Conservation (phyloP, 1,139 yeast genomes). For the Debaryomyces sp. region DNA sequence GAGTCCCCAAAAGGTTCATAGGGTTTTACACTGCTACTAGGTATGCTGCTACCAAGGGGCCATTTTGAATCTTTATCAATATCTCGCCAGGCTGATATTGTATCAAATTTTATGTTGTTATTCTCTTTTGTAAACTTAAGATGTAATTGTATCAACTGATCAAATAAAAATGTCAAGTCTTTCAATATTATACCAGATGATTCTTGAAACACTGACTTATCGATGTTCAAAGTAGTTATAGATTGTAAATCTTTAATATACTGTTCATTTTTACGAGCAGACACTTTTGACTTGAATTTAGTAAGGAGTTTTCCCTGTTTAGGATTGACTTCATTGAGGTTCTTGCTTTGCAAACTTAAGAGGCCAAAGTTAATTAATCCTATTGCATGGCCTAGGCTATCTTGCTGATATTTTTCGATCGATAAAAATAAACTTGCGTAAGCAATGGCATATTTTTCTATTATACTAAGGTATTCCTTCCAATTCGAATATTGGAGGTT, state of each 20-base stretch:
- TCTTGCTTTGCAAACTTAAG: conserved; percentile 42
- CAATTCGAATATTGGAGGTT: conserved; percentile 28
- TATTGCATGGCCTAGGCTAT: conserved; percentile 44
- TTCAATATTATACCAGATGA: conserved; percentile 39
- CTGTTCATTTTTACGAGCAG: conserved; percentile 32
- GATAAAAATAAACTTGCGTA: conserved; percentile 48
- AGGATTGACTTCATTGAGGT: conserved; percentile 17
- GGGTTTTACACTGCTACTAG: conserved; percentile 23
- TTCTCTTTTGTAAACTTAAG: conserved; percentile 48
- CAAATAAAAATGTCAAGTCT: conserved; percentile 43
- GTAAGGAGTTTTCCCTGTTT: conserved; percentile 17
- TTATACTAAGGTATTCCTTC: conserved; percentile 35
- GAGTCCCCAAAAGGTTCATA: conserved; percentile 12
- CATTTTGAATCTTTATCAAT: conserved; percentile 44
- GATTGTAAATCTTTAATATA: conserved; percentile 38
- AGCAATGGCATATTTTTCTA: conserved; percentile 41
- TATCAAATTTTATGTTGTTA: conserved; percentile 42
- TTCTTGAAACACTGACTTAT: conserved; percentile 38
- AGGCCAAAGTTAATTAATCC: conserved; percentile 45
- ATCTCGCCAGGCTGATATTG: conserved; percentile 40
- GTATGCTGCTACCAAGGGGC: conserved; percentile 48
- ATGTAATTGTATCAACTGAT: conserved; percentile 39
- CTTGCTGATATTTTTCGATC: conserved; percentile 45
- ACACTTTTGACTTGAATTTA: conserved; percentile 30
- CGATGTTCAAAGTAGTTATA: conserved; percentile 37